A percentile compares a stretch with the other conserved stretches of the same genome.
phyloP scores from a whole-genome alignment of 2,329 filamentous ascomycete species.

The Emmonsiellopsis sp. region DNA sequence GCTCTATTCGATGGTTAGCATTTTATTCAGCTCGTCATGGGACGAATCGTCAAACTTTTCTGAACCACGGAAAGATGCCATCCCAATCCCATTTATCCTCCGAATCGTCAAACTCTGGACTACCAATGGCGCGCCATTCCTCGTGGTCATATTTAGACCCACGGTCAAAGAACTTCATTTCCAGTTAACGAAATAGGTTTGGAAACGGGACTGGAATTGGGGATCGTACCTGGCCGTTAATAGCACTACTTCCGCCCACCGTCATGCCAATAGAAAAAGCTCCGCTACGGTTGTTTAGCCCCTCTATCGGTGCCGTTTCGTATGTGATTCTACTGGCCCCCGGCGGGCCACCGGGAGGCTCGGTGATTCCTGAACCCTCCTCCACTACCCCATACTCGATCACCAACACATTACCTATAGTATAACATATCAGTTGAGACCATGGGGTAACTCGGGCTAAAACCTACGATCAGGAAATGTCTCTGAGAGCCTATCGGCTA shows the following conservation, averaged over 20 bases:
- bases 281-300: neutral
- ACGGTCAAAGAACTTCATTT: constrained; percentile 10
- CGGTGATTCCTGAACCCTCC: neutral
- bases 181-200: neutral
- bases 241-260: neutral
- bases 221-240: neutral
- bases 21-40: neutral
- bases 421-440: neutral
- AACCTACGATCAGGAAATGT: neutral
- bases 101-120: constrained; percentile 5
- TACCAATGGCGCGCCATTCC: constrained; percentile 26
- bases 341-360: neutral
- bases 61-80: neutral
- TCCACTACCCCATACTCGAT: constrained; percentile 13
- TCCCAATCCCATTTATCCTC: neutral
- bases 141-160: constrained; percentile 24
- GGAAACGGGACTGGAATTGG: neutral
- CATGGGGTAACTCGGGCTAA: neutral
- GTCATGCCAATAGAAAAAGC: neutral
- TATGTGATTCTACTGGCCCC: neutral
- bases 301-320: neutral
- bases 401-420: constrained; percentile 8
- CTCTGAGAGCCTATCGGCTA: constrained; percentile 4
- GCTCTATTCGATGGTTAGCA: neutral
- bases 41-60: neutral